Base-by-base conservation (phyloP, 805 yeast genomes). In the Candida morakotiae region DNA sequence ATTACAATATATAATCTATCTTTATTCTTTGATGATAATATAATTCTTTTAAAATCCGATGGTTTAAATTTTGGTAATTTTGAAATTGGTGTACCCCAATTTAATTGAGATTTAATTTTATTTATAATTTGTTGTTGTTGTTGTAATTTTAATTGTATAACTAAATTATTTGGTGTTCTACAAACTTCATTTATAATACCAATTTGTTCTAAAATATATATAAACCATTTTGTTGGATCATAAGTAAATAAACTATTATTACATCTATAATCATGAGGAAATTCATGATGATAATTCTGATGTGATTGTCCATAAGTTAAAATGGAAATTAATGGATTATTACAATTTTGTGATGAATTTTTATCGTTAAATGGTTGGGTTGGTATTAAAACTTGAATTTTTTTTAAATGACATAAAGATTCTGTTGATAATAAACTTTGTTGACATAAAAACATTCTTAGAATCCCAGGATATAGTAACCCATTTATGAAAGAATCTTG, bases 41-140 rank as follows among this genome's bases (percentile, higher is more conserved):
- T 60, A 11, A 75, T 52, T 34, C 56, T 50, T 31, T 64, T 60
- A 42, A 75, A 73, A 35, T 73, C 75, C 31, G 52, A 57, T 2
- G 78, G 71, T 1, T 75, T 54, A 35, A 73, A 66, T 34, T 81
- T 73, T 0, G 98, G 97, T 11, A 89, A 68, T 56, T 81, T 82
- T 46, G 88, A 91, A 37, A 91, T 82, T 3, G 96, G 95, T 2
- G 89, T 84, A 15, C 97, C 97, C 97, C 97, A 89, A 64, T 86
- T 84, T 42, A 89, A 71, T 45, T 80, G 79, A 9, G 87, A 70
- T 46, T 93, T 72, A 64, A 86, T 79, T 43, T 77, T 68, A 60
- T 89, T 95, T 18, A 89, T 70, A 43, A 81, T 66, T 60, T 79
- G 80, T 62, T 89, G 98, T 56, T 81, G 82, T 56, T 88, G 96